Conservation (phyloP, 306 rosid genomes). For the Quercus alba region DNA sequence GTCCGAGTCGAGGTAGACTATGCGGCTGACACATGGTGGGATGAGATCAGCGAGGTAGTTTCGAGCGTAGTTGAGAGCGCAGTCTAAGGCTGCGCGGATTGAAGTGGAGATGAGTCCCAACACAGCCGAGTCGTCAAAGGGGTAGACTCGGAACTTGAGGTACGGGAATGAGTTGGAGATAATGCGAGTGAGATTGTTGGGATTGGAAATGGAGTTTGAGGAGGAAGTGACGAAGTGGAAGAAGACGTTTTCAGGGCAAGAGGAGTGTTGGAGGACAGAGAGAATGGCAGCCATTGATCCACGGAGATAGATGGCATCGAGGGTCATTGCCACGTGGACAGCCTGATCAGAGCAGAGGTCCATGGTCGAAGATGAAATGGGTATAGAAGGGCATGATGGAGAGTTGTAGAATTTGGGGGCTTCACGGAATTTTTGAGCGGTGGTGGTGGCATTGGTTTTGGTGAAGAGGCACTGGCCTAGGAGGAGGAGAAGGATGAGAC, state of each 20-base stretch:
- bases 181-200: conserved; percentile 35
- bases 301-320: conserved; percentile 80
- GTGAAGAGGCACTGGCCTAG: not conserved
- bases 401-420: conserved; percentile 94
- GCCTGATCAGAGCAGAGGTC: conserved; percentile 35
- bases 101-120: conserved; percentile 84
- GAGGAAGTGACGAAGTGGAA: conserved; percentile 72
- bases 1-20: conserved; percentile 93
- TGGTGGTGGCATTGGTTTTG: conserved; percentile 1
- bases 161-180: conserved; percentile 67
- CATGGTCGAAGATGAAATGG: not conserved
- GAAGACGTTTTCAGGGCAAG: conserved; percentile 72
- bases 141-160: conserved; percentile 70
- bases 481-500: not conserved
- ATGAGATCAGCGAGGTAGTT: conserved; percentile 73
- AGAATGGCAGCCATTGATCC: conserved; percentile 95
- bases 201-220: conserved; percentile 19
- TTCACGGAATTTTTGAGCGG: conserved; percentile 56
- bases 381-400: conserved; percentile 39
- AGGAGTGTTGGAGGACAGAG: conserved; percentile 92
- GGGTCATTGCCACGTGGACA: conserved; percentile 88
- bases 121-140: conserved; percentile 56
- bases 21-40: conserved; percentile 45
- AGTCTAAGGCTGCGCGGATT: conserved; percentile 83
- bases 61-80: conserved; percentile 93